A percentile compares a stretch with the other conserved stretches of the same genome.
These are phyloP conservation scores for Ziziphus jujuba DNA, from an alignment of 306 rosid species.

Conservation along the genomic window DNA sequence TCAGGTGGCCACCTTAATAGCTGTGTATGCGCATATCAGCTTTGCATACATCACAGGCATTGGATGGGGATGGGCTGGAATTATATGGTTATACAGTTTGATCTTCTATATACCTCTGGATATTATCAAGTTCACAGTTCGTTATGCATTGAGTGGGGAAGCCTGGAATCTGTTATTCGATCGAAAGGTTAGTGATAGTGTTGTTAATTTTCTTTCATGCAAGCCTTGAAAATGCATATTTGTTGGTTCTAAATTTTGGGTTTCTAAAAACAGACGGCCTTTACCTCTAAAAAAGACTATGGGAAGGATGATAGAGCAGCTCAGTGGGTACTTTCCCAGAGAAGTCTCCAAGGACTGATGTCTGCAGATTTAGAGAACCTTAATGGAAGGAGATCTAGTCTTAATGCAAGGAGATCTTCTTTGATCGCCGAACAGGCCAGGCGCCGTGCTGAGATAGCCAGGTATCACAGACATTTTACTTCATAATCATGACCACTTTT, in stretches of 20 bases:
- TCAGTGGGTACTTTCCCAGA: conserved; percentile 74
- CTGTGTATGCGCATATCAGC: conserved; percentile 72
- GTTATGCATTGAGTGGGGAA: conserved; percentile 74
- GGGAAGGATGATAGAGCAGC: conserved; percentile 77
- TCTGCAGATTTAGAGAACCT: conserved; percentile 33
- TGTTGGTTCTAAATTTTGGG: conserved; percentile 13
- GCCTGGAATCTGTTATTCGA: conserved; percentile 83
- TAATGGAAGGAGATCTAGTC: conserved; percentile 35
- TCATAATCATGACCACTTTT: neutral
- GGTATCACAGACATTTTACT: conserved; percentile 32
- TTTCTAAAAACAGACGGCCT: conserved; percentile 65
- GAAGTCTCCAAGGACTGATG: conserved; percentile 64
- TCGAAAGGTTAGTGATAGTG: conserved; percentile 47
- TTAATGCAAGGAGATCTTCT: conserved; percentile 42
- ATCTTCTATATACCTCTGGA: conserved; percentile 77
- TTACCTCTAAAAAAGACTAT: conserved; percentile 70
- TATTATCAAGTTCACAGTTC: conserved; percentile 69
- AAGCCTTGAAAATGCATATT: conserved; percentile 3
- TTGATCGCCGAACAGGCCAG: conserved; percentile 63
- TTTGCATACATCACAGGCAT: conserved; percentile 71
- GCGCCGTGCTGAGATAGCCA: conserved; percentile 71
- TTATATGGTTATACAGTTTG: conserved; percentile 80
- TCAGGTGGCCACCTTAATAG: conserved; percentile 85
- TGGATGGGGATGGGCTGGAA: conserved; percentile 94
- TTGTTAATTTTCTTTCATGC: conserved; percentile 1